Base-by-base conservation (phyloP, 345 rosid genomes). In the Linum usitatissimum region DNA sequence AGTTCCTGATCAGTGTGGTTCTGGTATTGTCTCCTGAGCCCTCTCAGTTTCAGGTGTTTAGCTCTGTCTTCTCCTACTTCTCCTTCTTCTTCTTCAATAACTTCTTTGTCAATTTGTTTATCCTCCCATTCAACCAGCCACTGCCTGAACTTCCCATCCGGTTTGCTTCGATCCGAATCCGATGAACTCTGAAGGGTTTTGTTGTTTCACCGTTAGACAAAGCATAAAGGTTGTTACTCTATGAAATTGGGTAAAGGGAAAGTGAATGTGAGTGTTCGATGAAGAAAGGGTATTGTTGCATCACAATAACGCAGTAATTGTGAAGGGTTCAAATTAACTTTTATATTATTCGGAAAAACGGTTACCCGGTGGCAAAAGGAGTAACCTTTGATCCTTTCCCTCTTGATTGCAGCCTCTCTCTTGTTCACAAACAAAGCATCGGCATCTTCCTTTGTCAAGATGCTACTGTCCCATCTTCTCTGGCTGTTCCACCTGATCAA, bases 81-180 rank as follows among this genome's bases (percentile, higher is more conserved):
- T 65, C 85, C 92, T 82, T 91, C 96, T 6, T 83, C 76, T 42
- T 88, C 95, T 64, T 80, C 84, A 4, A 34, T 4, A 1, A 34
- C 38, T 72, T 92, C 85, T 70, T 82, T 88, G 15, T 73, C 38
- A 10, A 84, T 65, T 73, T 88, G 98, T 0, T 87, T 82, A 53
- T 82, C 95, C 67, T 86, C 92, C 96, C 98, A 86, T 65, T 86
- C 81, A 38, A 85, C 96, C 72, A 88, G 68, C 96, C 98, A 91
- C 65, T 86, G 81, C 79, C 84, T 85, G 84, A 86, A 85, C 60
- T 88, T 79, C 48, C 90, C 93, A 68, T 68, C 79, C 6, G 64
- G 77, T 55, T 75, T 84, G 67, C 70, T 80, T 64, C 79, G 81
- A 34, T 88, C 90, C 1, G 84, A 78, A 72, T 91, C 98, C 6